Evolutionary conservation across 495 filamentous ascomycete genomes (phyloP), one percentile per base, ranked within the genome.

Genomic region (Aspergillus leporis): DNA sequence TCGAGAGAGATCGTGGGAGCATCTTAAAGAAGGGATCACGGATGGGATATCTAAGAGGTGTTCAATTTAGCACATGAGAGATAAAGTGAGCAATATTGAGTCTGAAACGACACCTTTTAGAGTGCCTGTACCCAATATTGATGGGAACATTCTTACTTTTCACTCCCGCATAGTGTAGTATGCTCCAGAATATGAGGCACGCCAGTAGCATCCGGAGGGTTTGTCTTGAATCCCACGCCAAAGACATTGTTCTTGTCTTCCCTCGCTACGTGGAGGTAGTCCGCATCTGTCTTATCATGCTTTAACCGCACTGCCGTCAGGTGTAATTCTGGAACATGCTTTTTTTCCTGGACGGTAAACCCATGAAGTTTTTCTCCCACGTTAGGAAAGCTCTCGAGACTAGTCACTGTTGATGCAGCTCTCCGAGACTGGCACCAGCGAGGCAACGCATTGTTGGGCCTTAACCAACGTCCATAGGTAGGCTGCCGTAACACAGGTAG

Each of bases 11-110:
- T 50, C 94, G 87, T 14, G 93, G 95, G 28, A 98, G 84, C 94
- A 98, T 98, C 81, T 98, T 98, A 78, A 98, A 98, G 79, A 98
- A 98, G 0, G 94, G 94, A 73, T 98, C 94, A 54, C 94, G 89
- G 61, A 98, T 90, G 18, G 94, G 95, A 73, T 93, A 96, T 70
- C 91, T 96, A 23, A 25, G 61, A 56, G 10, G 19, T 0, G 43
- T 40, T 22, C 70, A 51, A 78, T 25, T 52, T 48, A 60, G 13
- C 14, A 12, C 10, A 41, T 34, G 16, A 52, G 63, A 22, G 30
- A 12, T 25, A 34, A 9, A 32, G 18, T 48, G 5, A 8, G 21
- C 3, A 23, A 14, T 34, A 32, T 25, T 1, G 18, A 14, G 3
- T n/a, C n/a, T 6, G 9, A 7, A 6, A 38, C 9, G 10, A 13